Base-by-base conservation (phyloP, 192 early-diverging fungal genomes). In the Coemansia sp. region DNA sequence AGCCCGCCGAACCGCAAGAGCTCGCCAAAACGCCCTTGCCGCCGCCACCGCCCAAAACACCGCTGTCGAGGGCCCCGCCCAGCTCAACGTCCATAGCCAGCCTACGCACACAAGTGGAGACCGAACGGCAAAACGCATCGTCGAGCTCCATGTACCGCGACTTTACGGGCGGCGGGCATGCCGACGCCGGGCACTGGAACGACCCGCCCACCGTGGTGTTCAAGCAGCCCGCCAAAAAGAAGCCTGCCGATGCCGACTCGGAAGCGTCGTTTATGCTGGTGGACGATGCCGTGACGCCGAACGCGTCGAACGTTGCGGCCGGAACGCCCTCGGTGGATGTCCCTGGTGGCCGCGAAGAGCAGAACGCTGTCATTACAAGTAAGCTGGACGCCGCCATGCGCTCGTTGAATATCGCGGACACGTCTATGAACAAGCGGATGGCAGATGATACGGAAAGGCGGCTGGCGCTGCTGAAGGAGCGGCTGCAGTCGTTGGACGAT, bases 161-260 rank as follows among this genome's bases (percentile, higher is more conserved):
- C 52, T 80, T 80, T 53, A 56, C 66, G 1, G 59, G 67, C 18
- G 51, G 48, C 11, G 66, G 72, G 0, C 64, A 75, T n/a, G 67
- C 71, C 4, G 78, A 66, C 16, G 46, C 44, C 37, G 78, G 78
- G 11, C 78, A 80, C 59, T 80, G 78, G 78, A 80, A 80, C 49
- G 78, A 80, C 56, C 78, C 78, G 37, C 72, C 78, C 38, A 61
- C 70, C 4, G 48, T 61, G 3, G 64, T 74, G 1, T 80, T 80
- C 58, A 65, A 69, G 41, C 36, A 40, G 17, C 53, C 31, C 10
- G 23, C 41, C 8, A 50, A 42, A 46, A 23, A 36, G 60, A 43
- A 32, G 34, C 51, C 40, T 0, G 52, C 39, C 28, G 58, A 34
- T 3, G 66, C 37, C 3, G 41, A 53, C 17, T 46, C 53, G 5